Base-by-base conservation (phyloP, 768 basidiomycete species). In the Amanita subjunquillea region DNA sequence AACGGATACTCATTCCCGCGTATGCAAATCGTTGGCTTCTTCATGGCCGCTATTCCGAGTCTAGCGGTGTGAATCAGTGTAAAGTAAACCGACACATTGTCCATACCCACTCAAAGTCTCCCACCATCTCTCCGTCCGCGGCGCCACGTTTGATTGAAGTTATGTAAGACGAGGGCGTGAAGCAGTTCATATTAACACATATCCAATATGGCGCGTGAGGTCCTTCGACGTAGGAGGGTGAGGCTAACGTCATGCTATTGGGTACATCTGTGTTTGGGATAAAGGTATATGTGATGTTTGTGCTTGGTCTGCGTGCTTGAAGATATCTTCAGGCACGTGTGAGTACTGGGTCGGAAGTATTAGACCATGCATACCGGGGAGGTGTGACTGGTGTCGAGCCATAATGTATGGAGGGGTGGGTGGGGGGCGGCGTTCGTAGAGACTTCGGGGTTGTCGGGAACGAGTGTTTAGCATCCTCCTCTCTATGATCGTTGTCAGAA, bases 91-190 rank as follows among this genome's bases (percentile, higher is more conserved):
- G 34, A 34, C 12, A n/a, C 32, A 10, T 9, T 20, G 20, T 20
- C 23, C 8, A 6, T 3, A 62, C 65, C 52, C 48, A 77, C 72
- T 78, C 76, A 50, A 78, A 78, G 40, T 76, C 72, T 9, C 73
- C 76, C 9, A 78, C 66, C 0, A 71, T 39, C 27, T 75, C 72
- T 0, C 75, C 74, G 15, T 71, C 64, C 60, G 66, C 68, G 3
- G 68, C 63, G n/a, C 64, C 65, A 45, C 69, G 65, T 23, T 67
- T 62, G 48, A 79, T 58, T 3, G 70, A 67, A 0, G 77, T 77
- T 25, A 76, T 73, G 57, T 69, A 70, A 6, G 73, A 75, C 2
- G 73, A 67, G 1, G 76, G 76, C 4, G 72, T 74, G 56, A 77
- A 77, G 57, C 74, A 74, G 58, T 77, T 76, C 65, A 74, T 61